Percentiles rank a stretch among this genome's conserved stretches.
Evolutionary conservation across 1,284 basidiomycete genomes (phyloP).

Genomic region (Coniferiporia weirii): DNA sequence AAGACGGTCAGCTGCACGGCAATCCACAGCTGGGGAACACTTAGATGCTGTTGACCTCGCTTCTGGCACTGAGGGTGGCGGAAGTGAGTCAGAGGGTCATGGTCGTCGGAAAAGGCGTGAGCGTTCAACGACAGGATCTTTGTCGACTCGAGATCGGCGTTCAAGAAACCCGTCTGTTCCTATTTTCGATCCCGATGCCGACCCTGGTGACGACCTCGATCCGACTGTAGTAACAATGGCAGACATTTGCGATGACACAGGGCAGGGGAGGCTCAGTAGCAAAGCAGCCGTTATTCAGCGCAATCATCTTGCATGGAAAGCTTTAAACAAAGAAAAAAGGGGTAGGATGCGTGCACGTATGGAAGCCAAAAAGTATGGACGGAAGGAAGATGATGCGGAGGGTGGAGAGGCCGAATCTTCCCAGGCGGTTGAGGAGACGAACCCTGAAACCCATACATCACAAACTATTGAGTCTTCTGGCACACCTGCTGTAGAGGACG

Average conservation of each 20-base stretch:
- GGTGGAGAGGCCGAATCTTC: constrained; percentile 19
- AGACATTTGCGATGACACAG: constrained; percentile 64
- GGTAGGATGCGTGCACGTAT: constrained; percentile 52
- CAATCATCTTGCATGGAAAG: constrained; percentile 67
- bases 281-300: constrained; percentile 62
- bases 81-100: constrained; percentile 5
- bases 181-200: constrained; percentile 47
- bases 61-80: neutral
- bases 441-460: constrained; percentile 12
- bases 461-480: constrained; percentile 5
- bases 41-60: neutral
- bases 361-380: constrained; percentile 71
- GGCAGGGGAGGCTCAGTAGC: constrained; percentile 67
- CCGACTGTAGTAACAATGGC: constrained; percentile 77
- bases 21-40: neutral
- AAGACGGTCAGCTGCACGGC: neutral
- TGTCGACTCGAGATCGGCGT: constrained; percentile 19
- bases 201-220: constrained; percentile 70
- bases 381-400: constrained; percentile 44
- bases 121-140: constrained; percentile 3
- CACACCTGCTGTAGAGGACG: constrained; percentile 27
- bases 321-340: constrained; percentile 56
- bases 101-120: constrained; percentile 2
- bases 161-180: constrained; percentile 39
- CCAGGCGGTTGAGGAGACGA: constrained; percentile 10